Evolutionary conservation across 805 yeast species (phyloP).

Genomic region (Lipomyces chichibuensis): DNA sequence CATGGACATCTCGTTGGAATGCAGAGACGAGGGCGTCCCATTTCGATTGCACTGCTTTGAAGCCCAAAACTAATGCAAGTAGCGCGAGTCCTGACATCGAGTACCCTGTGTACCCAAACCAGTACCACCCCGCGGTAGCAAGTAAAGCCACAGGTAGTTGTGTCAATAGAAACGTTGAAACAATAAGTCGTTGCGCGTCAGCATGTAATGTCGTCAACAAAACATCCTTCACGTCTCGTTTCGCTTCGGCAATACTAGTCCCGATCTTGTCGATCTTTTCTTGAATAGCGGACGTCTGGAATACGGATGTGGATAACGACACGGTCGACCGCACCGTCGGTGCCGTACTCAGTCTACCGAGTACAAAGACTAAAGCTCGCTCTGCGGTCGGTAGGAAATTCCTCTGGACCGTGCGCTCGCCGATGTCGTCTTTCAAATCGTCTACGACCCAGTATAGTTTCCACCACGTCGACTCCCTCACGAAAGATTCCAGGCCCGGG

Average conservation of each 20-base stretch:
- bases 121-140: conserved; percentile 42
- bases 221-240: conserved; percentile 10
- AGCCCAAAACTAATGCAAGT: conserved; percentile 46
- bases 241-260: conserved; percentile 11
- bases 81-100: conserved; percentile 45
- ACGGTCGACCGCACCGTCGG: conserved; percentile 8
- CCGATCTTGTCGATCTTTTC: conserved; percentile 14
- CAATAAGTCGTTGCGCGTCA: conserved; percentile 40
- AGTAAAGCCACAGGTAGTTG: conserved; percentile 45
- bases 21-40: conserved; percentile 41
- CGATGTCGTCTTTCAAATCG: conserved; percentile 42
- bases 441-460: conserved; percentile 45
- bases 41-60: conserved; percentile 42
- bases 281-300: background rate
- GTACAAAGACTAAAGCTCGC: conserved; percentile 40
- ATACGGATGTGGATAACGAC: conserved; percentile 5
- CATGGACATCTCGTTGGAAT: conserved; percentile 39
- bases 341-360: conserved; percentile 41
- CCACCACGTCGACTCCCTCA: conserved; percentile 43
- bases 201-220: conserved; percentile 39
- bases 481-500: conserved; percentile 35
- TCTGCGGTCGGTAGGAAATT: conserved; percentile 41
- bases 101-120: conserved; percentile 41
- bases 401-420: conserved; percentile 28
- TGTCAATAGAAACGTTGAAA: conserved; percentile 40